Percentiles rank a stretch among this genome's conserved stretches.
Conservation (phyloP, 1,284 basidiomycete genomes). For the Boletus smithii region DNA sequence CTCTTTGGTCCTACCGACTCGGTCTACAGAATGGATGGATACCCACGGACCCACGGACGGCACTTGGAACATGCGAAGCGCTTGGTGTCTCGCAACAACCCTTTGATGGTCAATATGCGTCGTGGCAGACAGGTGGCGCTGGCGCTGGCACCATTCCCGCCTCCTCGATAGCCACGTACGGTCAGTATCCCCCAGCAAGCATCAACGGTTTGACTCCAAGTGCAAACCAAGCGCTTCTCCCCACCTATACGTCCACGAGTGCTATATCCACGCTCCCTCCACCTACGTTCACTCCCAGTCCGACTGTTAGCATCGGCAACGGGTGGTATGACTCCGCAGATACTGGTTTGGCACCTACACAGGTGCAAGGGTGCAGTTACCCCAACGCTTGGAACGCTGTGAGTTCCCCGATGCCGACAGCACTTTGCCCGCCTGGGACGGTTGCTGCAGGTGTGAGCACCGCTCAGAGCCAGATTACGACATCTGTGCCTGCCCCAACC, state of each 20-base stretch:
- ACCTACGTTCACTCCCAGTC: constrained; percentile 53
- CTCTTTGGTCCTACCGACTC: constrained; percentile 81
- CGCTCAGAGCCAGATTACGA: constrained; percentile 3
- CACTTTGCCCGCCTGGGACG: constrained; percentile 44
- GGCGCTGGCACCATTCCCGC: constrained; percentile 63
- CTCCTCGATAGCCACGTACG: constrained; percentile 44
- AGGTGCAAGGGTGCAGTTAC: constrained; percentile 62
- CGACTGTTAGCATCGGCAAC: constrained; percentile 52
- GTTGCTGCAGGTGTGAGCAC: constrained; percentile 5
- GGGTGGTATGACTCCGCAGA: constrained; percentile 74
- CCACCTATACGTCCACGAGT: constrained; percentile 71
- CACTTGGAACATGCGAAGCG: constrained; percentile 62
- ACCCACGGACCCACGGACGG: constrained; percentile 70
- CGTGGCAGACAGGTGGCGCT: constrained; percentile 77
- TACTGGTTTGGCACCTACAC: constrained; percentile 50
- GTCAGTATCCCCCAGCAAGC: constrained; percentile 55
- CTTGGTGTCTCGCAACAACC: constrained; percentile 44
- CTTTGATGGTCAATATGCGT: constrained; percentile 57
- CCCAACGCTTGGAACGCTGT: constrained; percentile 60
- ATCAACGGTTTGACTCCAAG: constrained; percentile 26
- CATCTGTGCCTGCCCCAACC: constrained; percentile 7
- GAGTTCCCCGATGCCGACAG: constrained; percentile 44
- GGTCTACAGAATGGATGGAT: constrained; percentile 80
- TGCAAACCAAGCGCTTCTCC: constrained; percentile 37
- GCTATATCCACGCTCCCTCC: constrained; percentile 54